These are phyloP conservation scores for Pseudozyma hubeiensis DNA, from an alignment of 1,284 basidiomycete genomes.

Conservation along the genomic window DNA sequence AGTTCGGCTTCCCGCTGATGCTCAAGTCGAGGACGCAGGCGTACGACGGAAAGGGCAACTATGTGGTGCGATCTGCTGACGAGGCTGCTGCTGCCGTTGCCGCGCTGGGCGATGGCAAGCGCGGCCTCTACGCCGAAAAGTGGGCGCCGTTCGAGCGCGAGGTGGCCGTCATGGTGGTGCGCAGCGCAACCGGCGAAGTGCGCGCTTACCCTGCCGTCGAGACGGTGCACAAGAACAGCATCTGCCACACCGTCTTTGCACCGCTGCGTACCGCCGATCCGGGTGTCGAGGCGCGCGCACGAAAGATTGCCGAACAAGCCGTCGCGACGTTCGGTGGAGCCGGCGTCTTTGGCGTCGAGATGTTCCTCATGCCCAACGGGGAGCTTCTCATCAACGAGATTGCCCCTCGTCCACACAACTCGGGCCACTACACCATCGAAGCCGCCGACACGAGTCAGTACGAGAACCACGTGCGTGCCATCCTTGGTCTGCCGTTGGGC, in stretches of 20 bases:
- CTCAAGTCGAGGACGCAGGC: slow-evolving; percentile 93
- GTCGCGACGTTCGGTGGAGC: slow-evolving; percentile 84
- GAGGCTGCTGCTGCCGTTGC: slow-evolving; percentile 77
- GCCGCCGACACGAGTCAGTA: slow-evolving; percentile 96
- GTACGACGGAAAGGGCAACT: slow-evolving; percentile 97
- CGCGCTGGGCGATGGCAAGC: slow-evolving; percentile 66
- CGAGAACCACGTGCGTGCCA: slow-evolving; percentile 97
- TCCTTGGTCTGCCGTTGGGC: slow-evolving; percentile 89
- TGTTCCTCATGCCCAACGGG: slow-evolving; percentile 94
- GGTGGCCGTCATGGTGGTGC: slow-evolving; percentile 97
- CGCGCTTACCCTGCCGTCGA: slow-evolving; percentile 91
- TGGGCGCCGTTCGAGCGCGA: slow-evolving; percentile 91
- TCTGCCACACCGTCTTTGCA: slow-evolving; percentile 91
- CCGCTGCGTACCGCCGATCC: slow-evolving; percentile 73
- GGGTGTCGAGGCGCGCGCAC: slow-evolving; percentile 76
- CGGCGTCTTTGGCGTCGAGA: slow-evolving; percentile 96
- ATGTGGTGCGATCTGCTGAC: slow-evolving; percentile 75
- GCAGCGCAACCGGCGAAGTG: slow-evolving; percentile 76
- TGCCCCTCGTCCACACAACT: slow-evolving; percentile 98
- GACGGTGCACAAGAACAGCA: slow-evolving; percentile 92
- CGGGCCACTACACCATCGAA: slow-evolving; percentile 99
- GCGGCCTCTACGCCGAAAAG: slow-evolving; percentile 86
- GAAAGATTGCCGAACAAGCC: slow-evolving; percentile 83
- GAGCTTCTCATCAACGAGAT: slow-evolving; percentile 92
- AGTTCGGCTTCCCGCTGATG: slow-evolving; percentile 90